Percentiles rank a stretch among this genome's conserved stretches.
phyloP scores from a whole-genome alignment of 345 rosid species.

The Brassica rapa region DNA sequence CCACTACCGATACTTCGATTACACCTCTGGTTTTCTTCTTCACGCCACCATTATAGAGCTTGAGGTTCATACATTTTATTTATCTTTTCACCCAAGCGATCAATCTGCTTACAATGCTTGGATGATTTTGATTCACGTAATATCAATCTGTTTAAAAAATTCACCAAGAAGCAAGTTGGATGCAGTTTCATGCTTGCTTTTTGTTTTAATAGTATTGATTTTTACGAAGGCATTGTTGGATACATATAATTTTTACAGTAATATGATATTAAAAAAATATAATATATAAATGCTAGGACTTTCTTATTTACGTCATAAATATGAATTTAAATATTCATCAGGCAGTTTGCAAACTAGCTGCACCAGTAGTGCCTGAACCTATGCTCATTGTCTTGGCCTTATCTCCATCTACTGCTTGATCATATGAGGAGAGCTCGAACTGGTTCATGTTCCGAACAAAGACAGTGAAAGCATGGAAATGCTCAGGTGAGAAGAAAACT shows the following conservation, averaged over 20 bases:
- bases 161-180: too few species aligned
- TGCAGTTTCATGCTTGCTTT: too few species aligned
- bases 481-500: conserved; percentile 89
- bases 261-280: background rate
- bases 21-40: too few species aligned
- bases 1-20: too few species aligned
- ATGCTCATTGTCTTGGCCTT: conserved; percentile 12
- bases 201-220: too few species aligned
- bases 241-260: conserved; percentile 13
- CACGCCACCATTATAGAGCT: too few species aligned
- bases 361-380: conserved; percentile 26
- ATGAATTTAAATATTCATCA: conserved; percentile 16
- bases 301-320: conserved; percentile 24
- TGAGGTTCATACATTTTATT: too few species aligned
- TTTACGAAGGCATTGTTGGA: background rate
- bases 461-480: conserved; percentile 72
- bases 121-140: too few species aligned
- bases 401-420: conserved; percentile 49
- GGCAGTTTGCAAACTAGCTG: conserved; percentile 41
- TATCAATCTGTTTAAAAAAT: too few species aligned
- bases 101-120: too few species aligned
- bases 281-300: conserved; percentile 8
- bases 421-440: conserved; percentile 53
- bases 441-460: conserved; percentile 66
- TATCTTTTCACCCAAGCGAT: too few species aligned